Conservation (phyloP, 2,329 filamentous ascomycete species). For the Sporothrix brunneoviolacea region DNA sequence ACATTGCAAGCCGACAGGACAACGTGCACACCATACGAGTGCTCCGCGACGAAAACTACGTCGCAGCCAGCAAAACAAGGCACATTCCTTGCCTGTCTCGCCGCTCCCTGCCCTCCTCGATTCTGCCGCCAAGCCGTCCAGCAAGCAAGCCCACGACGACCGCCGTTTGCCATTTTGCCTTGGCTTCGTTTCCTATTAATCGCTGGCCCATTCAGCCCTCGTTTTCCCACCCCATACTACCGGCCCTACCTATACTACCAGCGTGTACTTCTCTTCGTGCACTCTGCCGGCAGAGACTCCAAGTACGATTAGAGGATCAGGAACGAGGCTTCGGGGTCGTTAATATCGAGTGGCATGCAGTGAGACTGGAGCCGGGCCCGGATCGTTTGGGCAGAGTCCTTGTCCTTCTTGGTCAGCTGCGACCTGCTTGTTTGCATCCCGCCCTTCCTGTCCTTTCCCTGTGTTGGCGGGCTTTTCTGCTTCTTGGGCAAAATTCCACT, state of each 20-base stretch:
- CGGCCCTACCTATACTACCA: background rate
- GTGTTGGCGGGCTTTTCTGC: background rate
- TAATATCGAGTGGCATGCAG: constrained; percentile 16
- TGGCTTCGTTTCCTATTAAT: background rate
- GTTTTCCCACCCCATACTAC: background rate
- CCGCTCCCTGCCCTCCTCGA: background rate
- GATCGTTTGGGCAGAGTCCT: background rate
- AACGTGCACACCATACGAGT: background rate
- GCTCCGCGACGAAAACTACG: background rate
- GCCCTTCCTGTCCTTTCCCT: background rate
- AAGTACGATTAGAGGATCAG: background rate
- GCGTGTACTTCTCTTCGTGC: background rate
- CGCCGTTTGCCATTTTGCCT: background rate
- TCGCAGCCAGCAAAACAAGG: background rate
- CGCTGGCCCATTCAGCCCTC: background rate
- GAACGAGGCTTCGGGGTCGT: constrained; percentile 10
- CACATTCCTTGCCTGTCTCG: constrained; percentile 1
- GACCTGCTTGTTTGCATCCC: background rate
- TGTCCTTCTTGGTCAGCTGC: background rate
- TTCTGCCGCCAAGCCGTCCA: constrained; percentile 3
- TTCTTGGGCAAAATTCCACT: background rate
- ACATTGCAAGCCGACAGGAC: constrained; percentile 1
- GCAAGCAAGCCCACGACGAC: background rate
- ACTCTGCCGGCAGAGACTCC: background rate
- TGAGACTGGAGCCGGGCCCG: constrained; percentile 14